Conservation (phyloP, 768 basidiomycete species). For the Tricholoma hemisulphureum region DNA sequence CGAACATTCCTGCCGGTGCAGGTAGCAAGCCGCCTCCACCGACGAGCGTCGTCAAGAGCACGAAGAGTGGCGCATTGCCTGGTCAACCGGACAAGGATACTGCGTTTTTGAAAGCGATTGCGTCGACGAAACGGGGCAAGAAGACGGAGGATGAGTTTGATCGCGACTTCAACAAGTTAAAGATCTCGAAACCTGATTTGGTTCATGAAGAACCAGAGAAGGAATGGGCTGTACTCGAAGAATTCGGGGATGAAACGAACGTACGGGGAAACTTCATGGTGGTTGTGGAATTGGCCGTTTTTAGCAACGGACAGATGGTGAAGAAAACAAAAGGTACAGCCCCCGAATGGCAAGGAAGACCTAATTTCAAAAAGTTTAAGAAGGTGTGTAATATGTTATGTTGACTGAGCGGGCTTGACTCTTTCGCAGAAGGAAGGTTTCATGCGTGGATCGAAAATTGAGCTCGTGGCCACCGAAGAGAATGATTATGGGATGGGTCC, state of each 20-base stretch:
- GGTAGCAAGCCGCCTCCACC: conserved; percentile 28
- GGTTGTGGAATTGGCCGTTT: conserved; percentile 63
- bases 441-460: conserved; percentile 38
- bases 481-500: conserved; percentile 56
- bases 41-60: conserved; percentile 12
- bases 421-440: conserved; percentile 26
- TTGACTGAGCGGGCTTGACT: not conserved
- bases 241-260: conserved; percentile 61
- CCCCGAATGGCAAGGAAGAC: conserved; percentile 47
- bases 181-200: conserved; percentile 64
- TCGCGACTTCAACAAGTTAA: conserved; percentile 75
- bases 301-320: conserved; percentile 29
- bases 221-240: conserved; percentile 60
- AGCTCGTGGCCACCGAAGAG: conserved; percentile 49
- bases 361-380: conserved; percentile 79
- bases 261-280: conserved; percentile 81
- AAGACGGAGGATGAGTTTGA: conserved; percentile 69
- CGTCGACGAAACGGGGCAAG: conserved; percentile 69
- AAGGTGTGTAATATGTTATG: conserved; percentile 42
- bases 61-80: conserved; percentile 33
- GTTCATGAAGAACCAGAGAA: conserved; percentile 45
- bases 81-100: conserved; percentile 65
- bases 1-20: conserved; percentile 5
- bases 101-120: conserved; percentile 69
- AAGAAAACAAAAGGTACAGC: conserved; percentile 20